Percentiles rank a stretch among this genome's conserved stretches.
These are phyloP conservation scores for Amphicarpaea edgeworthii DNA, from an alignment of 306 rosid species.

Conservation along the genomic window DNA sequence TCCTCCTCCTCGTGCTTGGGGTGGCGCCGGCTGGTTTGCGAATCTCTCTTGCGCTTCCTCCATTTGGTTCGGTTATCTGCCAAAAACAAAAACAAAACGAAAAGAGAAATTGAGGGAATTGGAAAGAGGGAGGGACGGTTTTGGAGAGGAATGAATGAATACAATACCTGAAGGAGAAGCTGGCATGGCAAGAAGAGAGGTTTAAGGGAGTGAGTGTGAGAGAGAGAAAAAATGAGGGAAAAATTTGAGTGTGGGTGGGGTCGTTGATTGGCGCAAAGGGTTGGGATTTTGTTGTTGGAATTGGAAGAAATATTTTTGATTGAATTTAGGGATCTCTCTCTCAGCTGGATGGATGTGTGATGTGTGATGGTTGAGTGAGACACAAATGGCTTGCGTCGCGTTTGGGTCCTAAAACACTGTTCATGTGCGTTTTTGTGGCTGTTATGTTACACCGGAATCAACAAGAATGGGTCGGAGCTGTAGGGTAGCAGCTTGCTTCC, in stretches of 20 bases:
- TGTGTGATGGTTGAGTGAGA: background rate
- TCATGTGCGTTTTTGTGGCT: conserved; percentile 18
- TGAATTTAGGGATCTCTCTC: conserved; percentile 25
- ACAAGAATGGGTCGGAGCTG: conserved; percentile 17
- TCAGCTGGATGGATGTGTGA: conserved; percentile 10
- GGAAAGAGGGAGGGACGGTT: conserved; percentile 45
- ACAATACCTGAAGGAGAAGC: conserved; percentile 82
- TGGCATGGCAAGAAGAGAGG: conserved; percentile 66
- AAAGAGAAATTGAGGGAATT: background rate
- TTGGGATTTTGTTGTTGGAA: conserved; percentile 47
- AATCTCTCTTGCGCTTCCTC: conserved; percentile 90
- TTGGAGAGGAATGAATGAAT: conserved; percentile 43
- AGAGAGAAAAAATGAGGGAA: conserved; percentile 45
- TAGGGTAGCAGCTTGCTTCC: background rate
- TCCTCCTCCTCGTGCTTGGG: conserved; percentile 72
- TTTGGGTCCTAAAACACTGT: conserved; percentile 37
- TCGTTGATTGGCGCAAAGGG: conserved; percentile 80
- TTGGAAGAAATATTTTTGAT: conserved; percentile 46
- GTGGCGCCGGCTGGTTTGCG: conserved; percentile 62
- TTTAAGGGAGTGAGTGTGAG: conserved; percentile 30
- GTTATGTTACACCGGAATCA: conserved; percentile 20
- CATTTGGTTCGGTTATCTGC: conserved; percentile 83
- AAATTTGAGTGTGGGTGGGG: conserved; percentile 73
- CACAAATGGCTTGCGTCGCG: conserved; percentile 12
- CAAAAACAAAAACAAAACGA: background rate